Evolutionary conservation across 208 protist species (phyloP), one percentile per base, ranked within the genome.

Genomic region (Trypanosoma brucei): DNA sequence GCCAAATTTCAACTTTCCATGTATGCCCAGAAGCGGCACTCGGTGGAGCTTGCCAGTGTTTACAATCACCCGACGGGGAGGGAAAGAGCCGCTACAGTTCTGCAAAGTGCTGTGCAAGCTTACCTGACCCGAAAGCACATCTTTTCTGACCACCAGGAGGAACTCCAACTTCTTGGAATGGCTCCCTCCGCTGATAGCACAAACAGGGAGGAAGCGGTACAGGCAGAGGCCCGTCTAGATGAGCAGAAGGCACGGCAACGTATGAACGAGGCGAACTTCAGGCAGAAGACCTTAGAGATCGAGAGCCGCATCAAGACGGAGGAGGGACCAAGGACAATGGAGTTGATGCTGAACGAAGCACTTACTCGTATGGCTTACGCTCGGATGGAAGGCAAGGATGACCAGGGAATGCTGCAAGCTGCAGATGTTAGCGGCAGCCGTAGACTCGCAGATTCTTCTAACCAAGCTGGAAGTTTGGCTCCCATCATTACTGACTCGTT

Each of bases 291-390:
- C n/a, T 54, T 86, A 0, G 81, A 85, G 54, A 74, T 97, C 63
- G 74, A 91, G 66, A 44, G 55, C 40, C 68, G 91, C 64, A 75
- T 98, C 36, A 84, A 88, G 52, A 78, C 84, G 5, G 83, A 92
- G 55, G 95, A 98, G 59, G 95, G 93, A 1, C 86, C 88, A 38
- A 82, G 95, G 61, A 95, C 92, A 69, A 94, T 97, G 78, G 95
- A 98, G 72, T 82, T 84, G 63, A 96, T 98, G 84, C 81, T 97
- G 44, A 92, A 97, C 52, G 85, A 92, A 59, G 75, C 96, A 11
- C 82, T 96, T 30, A 93, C 95, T 79, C 78, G 89, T 70, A 96
- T 97, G 81, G 79, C 95, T 6, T 90, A 96, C 61, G 79, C 88
- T 0, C 83, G 86, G 5, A 71, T 96, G 62, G 91, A 94, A 58